phyloP scores from a whole-genome alignment of 805 yeast genomes.

The Yamadazyma sp. region DNA sequence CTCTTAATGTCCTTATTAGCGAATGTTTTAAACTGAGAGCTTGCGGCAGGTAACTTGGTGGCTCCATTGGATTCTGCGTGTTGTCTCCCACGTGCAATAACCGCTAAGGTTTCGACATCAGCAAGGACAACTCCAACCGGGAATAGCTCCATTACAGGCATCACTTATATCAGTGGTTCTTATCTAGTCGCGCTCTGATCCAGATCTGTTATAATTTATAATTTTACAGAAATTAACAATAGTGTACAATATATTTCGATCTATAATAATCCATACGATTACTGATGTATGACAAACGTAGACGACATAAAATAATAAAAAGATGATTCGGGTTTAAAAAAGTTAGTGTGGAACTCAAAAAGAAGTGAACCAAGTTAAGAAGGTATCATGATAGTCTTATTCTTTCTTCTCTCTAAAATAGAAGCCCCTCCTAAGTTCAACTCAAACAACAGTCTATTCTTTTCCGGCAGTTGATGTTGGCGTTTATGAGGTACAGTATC shows the following conservation, averaged over 20 bases:
- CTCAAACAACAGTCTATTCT: constrained; percentile 33
- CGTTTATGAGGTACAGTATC: constrained; percentile 2
- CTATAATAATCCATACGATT: constrained; percentile 7
- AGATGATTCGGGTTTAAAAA: not conserved
- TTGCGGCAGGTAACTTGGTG: not conserved
- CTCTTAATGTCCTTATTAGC: constrained; percentile 8
- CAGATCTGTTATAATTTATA: too few relatives aligned
- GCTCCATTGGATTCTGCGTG: not conserved
- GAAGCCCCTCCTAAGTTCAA: constrained; percentile 53
- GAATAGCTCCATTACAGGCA: constrained; percentile 1
- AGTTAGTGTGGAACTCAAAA: not conserved
- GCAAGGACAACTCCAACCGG: constrained; percentile 1
- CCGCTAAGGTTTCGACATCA: not conserved
- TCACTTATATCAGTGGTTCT: too few relatives aligned
- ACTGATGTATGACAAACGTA: constrained; percentile 2
- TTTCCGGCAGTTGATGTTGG: constrained; percentile 14
- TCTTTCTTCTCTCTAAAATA: constrained; percentile 47
- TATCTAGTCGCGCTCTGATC: too few relatives aligned
- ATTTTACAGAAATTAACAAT: not conserved
- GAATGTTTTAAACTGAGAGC: constrained; percentile 5
- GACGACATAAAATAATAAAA: constrained; percentile 2
- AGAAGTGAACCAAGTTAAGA: constrained; percentile 3
- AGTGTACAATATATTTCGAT: constrained; percentile 7
- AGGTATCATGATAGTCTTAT: constrained; percentile 17
- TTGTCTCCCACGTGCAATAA: not conserved